Evolutionary conservation across 1,139 yeast species (phyloP).

Genomic region (Saccharomyces hybrid): DNA sequence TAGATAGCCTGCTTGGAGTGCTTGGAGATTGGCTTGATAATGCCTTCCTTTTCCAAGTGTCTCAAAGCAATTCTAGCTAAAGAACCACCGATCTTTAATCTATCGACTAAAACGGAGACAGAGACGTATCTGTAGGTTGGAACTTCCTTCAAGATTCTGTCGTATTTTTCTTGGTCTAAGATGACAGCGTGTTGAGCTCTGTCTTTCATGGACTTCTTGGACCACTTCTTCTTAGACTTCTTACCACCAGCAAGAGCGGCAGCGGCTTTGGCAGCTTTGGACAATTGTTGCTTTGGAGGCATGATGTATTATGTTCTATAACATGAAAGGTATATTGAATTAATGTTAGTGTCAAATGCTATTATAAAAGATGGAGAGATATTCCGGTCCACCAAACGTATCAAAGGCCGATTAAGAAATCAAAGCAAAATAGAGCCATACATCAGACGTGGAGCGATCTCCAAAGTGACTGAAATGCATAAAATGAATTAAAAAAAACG

Average conservation of each 20-base stretch:
- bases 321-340: not conserved
- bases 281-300: slow-evolving; percentile 99
- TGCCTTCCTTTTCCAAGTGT: slow-evolving; percentile 92
- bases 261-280: slow-evolving; percentile 99
- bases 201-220: slow-evolving; percentile 99
- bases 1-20: slow-evolving; percentile 97
- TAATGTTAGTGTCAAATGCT: not conserved
- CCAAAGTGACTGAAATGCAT: not conserved
- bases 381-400: not conserved
- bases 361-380: slow-evolving; percentile 3
- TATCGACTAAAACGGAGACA: slow-evolving; percentile 96
- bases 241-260: slow-evolving; percentile 99
- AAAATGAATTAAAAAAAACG: not conserved
- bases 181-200: slow-evolving; percentile 98
- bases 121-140: slow-evolving; percentile 98
- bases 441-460: not conserved
- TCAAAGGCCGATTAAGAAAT: too few species aligned
- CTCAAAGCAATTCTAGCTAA: slow-evolving; percentile 95
- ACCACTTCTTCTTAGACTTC: slow-evolving; percentile 99
- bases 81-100: slow-evolving; percentile 99
- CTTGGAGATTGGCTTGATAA: slow-evolving; percentile 87
- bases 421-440: not conserved
- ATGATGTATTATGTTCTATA: slow-evolving; percentile 40
- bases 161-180: slow-evolving; percentile 97
- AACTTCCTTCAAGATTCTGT: slow-evolving; percentile 98